These are phyloP conservation scores for Termitomyces sp. DNA, from an alignment of 768 basidiomycete genomes.

Conservation along the genomic window DNA sequence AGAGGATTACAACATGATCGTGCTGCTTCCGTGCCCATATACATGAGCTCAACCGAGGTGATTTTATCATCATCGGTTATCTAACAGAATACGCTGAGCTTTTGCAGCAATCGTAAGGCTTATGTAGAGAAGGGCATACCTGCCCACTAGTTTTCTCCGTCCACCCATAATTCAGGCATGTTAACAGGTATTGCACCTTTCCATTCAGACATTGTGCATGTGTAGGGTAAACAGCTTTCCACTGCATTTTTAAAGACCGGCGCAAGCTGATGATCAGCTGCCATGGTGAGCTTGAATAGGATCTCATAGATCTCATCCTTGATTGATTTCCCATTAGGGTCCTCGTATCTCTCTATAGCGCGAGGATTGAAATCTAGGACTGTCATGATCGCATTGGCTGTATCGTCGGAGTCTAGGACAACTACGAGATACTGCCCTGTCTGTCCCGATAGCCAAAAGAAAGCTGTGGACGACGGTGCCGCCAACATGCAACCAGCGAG, in stretches of 20 bases:
- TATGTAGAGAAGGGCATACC: neutral
- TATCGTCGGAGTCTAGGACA: neutral
- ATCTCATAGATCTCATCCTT: neutral
- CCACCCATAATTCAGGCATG: neutral
- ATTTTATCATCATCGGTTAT: neutral
- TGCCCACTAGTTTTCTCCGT: neutral
- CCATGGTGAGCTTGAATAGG: too few relatives aligned
- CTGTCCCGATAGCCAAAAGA: neutral
- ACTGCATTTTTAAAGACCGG: neutral
- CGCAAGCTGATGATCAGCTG: too few relatives aligned
- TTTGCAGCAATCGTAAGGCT: neutral
- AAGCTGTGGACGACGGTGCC: too few relatives aligned
- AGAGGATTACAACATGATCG: neutral
- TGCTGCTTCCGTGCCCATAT: neutral
- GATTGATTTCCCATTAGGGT: too few relatives aligned
- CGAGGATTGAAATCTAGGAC: neutral
- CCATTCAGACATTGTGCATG: neutral
- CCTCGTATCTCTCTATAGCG: neutral
- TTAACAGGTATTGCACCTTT: neutral
- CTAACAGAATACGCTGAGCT: neutral
- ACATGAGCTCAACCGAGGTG: neutral
- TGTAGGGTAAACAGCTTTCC: neutral
- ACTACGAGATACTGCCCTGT: neutral
- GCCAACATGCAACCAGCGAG: too few relatives aligned
- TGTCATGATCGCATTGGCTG: too few relatives aligned